Base-by-base conservation (phyloP, 805 yeast species). In the Yamadazyma endophytica region DNA sequence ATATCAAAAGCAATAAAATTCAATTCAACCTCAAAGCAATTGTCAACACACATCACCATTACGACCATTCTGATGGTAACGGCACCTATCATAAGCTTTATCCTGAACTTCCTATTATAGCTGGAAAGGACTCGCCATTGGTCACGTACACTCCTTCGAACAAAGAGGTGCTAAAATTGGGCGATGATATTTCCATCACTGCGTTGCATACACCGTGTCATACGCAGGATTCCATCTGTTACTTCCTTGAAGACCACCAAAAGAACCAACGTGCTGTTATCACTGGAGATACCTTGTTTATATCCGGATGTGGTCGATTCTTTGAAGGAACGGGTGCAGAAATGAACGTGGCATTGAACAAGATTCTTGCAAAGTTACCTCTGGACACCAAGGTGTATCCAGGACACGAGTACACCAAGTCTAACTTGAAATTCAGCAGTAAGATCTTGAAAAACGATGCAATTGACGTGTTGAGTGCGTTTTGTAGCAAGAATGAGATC, bases 151-250 rank as follows among this genome's bases (percentile, higher is more conserved):
- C 88, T 3, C 95, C 96, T 2, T 57, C 67, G 0, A 79, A 87
- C 52, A 61, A 69, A 9, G 84, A 78, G 39, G 60, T 64, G 13
- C 64, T 83, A 37, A 67, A 70, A 37, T 60, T 88, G 36, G 96
- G 96, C 4, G 62, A 68, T 24, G 55, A 70, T 39, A 51, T 90
- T 30, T 68, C 75, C 12, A 73, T 89, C 30, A 77, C 80, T 2
- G 94, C 96, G 1, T 65, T 90, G 23, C 90, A 90, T 58, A 92
- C 99, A 0, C 98, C 99, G 4, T 92, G 99, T 53, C 99, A 92
- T 56, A 92, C 99, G 0, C 92, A 83, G 58, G 99, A 92, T 58
- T 86, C 96, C 3, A 84, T 92, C 38, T 90, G 97, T 52, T 92
- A 87, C 58, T 82, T 58, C 46, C 87, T 75, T 0, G 64, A 64